These are phyloP conservation scores for Tetraselmis striata DNA, from an alignment of 139 green algal genomes.

Conservation along the genomic window DNA sequence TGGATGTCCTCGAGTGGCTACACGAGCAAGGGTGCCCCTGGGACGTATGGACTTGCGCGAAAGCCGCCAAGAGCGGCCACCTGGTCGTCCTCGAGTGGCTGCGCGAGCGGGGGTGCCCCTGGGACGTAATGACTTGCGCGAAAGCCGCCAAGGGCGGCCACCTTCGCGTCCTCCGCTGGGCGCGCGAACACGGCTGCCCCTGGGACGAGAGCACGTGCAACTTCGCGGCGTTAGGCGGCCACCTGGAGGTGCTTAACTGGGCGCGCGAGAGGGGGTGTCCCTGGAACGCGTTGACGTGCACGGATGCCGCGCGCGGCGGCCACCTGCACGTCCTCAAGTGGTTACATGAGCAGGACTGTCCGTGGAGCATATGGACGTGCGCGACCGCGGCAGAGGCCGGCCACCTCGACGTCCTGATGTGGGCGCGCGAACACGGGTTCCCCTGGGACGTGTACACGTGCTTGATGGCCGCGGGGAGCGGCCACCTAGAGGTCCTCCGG, in stretches of 20 bases:
- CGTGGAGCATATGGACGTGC: neutral
- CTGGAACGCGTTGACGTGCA: neutral
- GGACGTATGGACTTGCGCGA: neutral
- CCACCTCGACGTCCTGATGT: no score
- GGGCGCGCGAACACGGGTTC: no score
- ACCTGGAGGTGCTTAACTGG: slow-evolving; percentile 1
- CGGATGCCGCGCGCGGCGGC: no score
- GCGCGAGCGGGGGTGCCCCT: neutral
- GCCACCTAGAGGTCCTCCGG: no score
- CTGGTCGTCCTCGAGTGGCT: neutral
- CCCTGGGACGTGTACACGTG: no score
- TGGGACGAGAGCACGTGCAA: slow-evolving; percentile 8
- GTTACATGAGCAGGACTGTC: neutral
- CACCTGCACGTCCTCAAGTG: neutral
- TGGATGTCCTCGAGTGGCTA: neutral
- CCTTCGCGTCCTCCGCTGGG: neutral
- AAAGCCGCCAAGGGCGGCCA: neutral
- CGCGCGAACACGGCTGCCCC: neutral
- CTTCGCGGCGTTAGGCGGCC: neutral
- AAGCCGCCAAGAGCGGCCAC: neutral
- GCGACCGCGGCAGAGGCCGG: no score
- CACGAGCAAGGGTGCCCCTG: neutral
- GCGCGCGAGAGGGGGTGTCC: neutral
- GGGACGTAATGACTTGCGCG: neutral
- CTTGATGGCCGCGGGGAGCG: no score